These are phyloP conservation scores for Acacia acuminata DNA, from an alignment of 306 rosid genomes.

Conservation along the genomic window DNA sequence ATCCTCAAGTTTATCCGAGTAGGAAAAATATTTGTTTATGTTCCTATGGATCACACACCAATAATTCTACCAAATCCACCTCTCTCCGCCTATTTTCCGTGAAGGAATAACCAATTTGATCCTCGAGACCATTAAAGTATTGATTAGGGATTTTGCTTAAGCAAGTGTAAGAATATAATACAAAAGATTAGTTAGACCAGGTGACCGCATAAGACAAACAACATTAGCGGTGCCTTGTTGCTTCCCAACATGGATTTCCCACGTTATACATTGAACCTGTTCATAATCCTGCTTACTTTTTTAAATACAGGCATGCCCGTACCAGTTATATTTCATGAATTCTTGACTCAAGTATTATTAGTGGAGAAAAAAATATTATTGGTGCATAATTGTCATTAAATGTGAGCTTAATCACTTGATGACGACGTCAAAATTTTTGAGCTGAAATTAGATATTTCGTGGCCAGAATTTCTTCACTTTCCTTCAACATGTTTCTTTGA, in stretches of 20 bases:
- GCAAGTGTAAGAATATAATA: not conserved
- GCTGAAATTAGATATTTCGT: not conserved
- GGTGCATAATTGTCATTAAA: not conserved
- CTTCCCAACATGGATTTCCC: conserved; percentile 52
- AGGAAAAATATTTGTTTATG: not conserved
- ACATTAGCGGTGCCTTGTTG: conserved; percentile 38
- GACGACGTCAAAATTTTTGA: not conserved
- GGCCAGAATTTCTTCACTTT: not conserved
- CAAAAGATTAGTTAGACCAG: conserved; percentile 16
- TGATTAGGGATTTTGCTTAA: not conserved
- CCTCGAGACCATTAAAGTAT: conserved; percentile 9
- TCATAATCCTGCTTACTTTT: not conserved
- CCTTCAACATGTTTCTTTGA: not conserved
- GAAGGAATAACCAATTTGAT: conserved; percentile 20
- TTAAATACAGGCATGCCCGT: not conserved
- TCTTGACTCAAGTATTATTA: conserved; percentile 2
- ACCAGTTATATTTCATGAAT: conserved; percentile 14
- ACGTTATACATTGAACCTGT: conserved; percentile 20
- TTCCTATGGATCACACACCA: not conserved
- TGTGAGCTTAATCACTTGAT: not conserved
- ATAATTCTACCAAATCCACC: conserved; percentile 24
- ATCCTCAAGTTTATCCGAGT: conserved; percentile 20
- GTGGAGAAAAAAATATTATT: not conserved
- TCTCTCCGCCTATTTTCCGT: not conserved
- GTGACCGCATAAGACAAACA: conserved; percentile 38